Evolutionary conservation across 345 rosid genomes (phyloP), one percentile per base, ranked within the genome.

Genomic region (Citrus trifoliata): DNA sequence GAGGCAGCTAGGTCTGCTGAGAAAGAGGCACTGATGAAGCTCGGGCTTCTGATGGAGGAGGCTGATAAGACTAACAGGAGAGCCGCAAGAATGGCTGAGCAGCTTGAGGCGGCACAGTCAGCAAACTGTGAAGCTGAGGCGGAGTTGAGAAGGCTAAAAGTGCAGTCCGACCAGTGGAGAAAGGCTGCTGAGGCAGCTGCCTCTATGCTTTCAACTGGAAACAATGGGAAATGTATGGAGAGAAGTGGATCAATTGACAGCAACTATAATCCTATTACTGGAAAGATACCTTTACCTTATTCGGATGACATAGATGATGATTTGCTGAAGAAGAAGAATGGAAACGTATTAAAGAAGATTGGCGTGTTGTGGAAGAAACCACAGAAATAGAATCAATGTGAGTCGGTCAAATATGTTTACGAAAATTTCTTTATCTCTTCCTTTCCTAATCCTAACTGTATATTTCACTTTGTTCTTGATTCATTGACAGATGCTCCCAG

Each of bases 101-200:
- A 97, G 84, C 90, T 94, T 7, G 98, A 93, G 72, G 95, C 97
- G 35, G 89, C 92, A 28, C 98, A 93, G 81, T 85, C 84, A 51
- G 88, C 92, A 22, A 91, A 86, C 78, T 81, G 90, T 0, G 95
- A 93, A 67, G 85, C 90, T 88, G 97, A 93, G 79, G 82, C 90
- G 6, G 97, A 93, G 73, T 80, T 93, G 71, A 91, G 98, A 88
- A 92, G 86, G 87, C 86, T 94, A 51, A 97, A 94, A 87, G 99
- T 97, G 71, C 99, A 97, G 78, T 86, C 99, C 10, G 95, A 97
- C 79, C 99, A 97, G 80, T 97, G 98, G 98, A 92, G 98, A 82
- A 97, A 97, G 88, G 99, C 99, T 67, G 97, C 98, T 0, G 99
- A 97, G 82, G 97, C 98, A 22, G 99, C 99, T 16, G 91, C 98